These are phyloP conservation scores for Ochetophila trinervis DNA, from an alignment of 306 rosid species.

Conservation along the genomic window DNA sequence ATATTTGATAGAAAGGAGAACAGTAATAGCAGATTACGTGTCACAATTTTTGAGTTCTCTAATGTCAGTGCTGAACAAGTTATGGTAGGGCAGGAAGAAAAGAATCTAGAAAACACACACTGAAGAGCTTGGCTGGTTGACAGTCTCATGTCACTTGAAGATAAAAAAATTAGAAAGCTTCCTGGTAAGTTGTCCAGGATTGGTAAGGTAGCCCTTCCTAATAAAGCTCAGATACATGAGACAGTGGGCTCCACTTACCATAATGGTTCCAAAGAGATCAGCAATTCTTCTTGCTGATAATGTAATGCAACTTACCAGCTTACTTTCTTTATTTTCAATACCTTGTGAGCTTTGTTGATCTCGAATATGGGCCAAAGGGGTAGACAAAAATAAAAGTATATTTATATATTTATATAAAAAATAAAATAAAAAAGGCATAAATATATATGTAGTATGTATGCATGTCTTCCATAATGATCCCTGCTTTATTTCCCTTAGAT, in stretches of 20 bases:
- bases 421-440: no score
- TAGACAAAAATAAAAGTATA: background rate
- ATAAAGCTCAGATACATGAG: background rate
- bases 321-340: background rate
- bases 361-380: slow-evolving; percentile 5
- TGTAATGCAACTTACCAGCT: background rate
- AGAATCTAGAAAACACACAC: background rate
- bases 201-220: background rate
- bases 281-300: slow-evolving; percentile 5
- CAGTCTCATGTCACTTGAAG: background rate
- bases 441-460: no score
- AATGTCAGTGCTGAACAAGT: background rate
- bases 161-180: background rate
- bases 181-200: background rate
- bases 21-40: background rate
- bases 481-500: no score
- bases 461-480: no score
- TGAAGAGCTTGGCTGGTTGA: background rate
- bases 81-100: slow-evolving; percentile 4
- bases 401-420: no score
- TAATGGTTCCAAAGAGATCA: background rate
- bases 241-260: slow-evolving; percentile 2
- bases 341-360: slow-evolving; percentile 1
- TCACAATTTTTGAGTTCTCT: background rate
- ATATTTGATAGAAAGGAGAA: no score